These are phyloP conservation scores for Raphidocelis subcapitata DNA, from an alignment of 139 green algal genomes.

Conservation along the genomic window DNA sequence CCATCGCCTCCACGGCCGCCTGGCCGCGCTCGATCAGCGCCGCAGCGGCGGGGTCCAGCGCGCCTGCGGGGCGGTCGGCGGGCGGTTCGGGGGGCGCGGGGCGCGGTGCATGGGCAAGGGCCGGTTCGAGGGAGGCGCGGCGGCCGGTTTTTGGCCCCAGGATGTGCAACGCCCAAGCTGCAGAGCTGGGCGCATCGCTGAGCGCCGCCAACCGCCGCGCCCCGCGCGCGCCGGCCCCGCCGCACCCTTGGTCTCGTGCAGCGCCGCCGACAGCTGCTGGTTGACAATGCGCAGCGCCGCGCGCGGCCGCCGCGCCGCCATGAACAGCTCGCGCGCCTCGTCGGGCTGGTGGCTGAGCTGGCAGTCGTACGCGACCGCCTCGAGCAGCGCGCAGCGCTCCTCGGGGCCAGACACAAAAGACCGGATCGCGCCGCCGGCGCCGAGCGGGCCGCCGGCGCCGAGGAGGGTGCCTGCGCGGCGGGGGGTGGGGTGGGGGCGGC, in stretches of 20 bases:
- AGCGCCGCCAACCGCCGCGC: too few species aligned
- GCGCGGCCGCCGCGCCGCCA: conserved; percentile 63
- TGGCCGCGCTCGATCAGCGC: conserved; percentile 17
- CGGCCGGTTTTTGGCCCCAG: too few species aligned
- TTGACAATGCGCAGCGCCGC: conserved; percentile 71
- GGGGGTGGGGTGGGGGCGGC: background rate
- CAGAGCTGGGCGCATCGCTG: too few species aligned
- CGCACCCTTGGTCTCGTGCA: conserved; percentile 4
- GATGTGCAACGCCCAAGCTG: too few species aligned
- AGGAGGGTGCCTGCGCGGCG: conserved; percentile 11
- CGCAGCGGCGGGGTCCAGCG: background rate
- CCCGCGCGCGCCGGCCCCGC: background rate
- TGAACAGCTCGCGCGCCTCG: conserved; percentile 77
- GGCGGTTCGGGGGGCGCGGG: too few species aligned
- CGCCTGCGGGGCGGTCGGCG: background rate
- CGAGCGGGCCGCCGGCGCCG: conserved; percentile 43
- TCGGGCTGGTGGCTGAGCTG: conserved; percentile 39
- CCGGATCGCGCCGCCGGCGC: conserved; percentile 42
- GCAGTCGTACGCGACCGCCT: conserved; percentile 76
- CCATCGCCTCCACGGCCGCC: conserved; percentile 27
- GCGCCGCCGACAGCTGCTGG: conserved; percentile 52
- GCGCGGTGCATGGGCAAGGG: background rate
- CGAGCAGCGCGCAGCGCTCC: conserved; percentile 60
- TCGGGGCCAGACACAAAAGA: background rate
- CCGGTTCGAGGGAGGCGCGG: background rate